Base-by-base conservation (phyloP, 257 asterid genomes). In the Linderniella brevidens region DNA sequence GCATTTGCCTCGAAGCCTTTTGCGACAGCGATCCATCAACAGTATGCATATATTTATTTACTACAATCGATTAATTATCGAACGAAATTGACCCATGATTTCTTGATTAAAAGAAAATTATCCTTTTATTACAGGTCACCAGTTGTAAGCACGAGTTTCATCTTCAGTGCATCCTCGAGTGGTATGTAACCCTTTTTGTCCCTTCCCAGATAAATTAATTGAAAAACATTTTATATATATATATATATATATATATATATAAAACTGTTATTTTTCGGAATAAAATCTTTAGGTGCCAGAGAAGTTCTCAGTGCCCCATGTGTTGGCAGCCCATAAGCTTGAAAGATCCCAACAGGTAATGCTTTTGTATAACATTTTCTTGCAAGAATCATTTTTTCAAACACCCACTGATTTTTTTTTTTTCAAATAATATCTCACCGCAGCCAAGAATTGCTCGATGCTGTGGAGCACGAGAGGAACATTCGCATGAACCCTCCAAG, bases 381-480 rank as follows among this genome's bases (percentile, higher is more conserved):
- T 39, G 43, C 1, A 40, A 3, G 14, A 40, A 40, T 11, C 44
- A 40, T 11, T 4, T 1, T 40, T 11, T 40, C 44, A 8, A 8
- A 13, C 4, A 11, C 4, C 4, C 15, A 11, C 13, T 44, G 15
- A 9, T 44, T 13, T 4, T 10, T 9, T 45, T 45, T 17, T 17
- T 16, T 19, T 4, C 29, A 17, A n/a, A 11, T 46, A 4, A 3
- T 17, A 11, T 6, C 25, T 17, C 4, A 17, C 10, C 25, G 46
- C 94, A 90, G 99, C 80, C 99, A 90, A 56, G 99, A 90, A 59
- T 63, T 90, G 78, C 93, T 90, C 41, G 92, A 85, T 41, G 94
- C 88, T 11, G 81, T 90, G 57, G 96, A 81, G 82, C 85, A 75
- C 41, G 99, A 90, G 69, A 73, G 86, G 64, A 76, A 75, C 44